Base-by-base conservation (phyloP, 2,329 filamentous ascomycete species). In the Myriosclerotinia curreyana region DNA sequence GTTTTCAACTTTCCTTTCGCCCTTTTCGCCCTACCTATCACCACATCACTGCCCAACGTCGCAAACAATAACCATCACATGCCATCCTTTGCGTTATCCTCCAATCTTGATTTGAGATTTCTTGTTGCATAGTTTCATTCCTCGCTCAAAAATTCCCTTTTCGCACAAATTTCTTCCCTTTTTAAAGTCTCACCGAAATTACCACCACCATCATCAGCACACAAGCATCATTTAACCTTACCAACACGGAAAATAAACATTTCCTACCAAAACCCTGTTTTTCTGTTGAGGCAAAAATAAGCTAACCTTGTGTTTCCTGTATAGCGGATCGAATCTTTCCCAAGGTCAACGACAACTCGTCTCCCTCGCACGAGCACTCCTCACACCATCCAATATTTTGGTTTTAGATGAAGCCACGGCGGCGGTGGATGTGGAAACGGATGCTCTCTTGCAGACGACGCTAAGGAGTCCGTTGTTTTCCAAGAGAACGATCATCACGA, bases 381-480 rank as follows among this genome's bases (percentile, higher is more conserved):
- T 99, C 55, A 96, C 94, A 7, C 95, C 95, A 17, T 96, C 91
- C 77, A 98, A 98, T 77, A 98, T 99, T 72, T 83, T 99, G 66
- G 93, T 99, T 2, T 83, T 99, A 36, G 95, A 99, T 75, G 95
- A 99, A 82, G 95, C 96, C 65, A 99, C 95, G 38, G 92, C 92
- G 70, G 85, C 82, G 31, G 84, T 88, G 14, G 85, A 89, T 73
- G 81, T 89, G 50, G 82, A 89, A 77, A 89, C 86, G 31, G 86
- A 89, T 73, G 84, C 84, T 62, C 79, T 88, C 78, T 78, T 89
- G 62, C 86, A 89, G 77, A 77, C 78, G 55, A 89, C 86, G 34
- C 79, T 88, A 63, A 82, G 86, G 42, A 83, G 83, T 44, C 82
- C 84, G 28, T 76, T 88, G 20, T 99, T 99, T 79, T 83, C 88